Evolutionary conservation across 1,139 yeast species (phyloP).

Genomic region (Eremothecium coryli): DNA sequence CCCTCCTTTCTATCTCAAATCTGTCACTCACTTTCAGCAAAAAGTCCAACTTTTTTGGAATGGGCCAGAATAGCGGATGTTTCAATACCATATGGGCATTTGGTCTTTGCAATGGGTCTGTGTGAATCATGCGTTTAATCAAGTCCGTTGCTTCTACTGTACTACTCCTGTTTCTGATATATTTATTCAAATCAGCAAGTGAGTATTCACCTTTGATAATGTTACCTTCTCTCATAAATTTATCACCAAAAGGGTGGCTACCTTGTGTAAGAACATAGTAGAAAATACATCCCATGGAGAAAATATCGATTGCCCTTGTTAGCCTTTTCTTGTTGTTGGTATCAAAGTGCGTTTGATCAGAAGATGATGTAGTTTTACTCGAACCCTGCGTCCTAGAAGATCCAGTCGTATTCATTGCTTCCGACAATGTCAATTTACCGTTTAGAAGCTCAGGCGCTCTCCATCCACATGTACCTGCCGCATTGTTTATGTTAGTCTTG

Average conservation of each 20-base stretch:
- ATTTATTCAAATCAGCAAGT: conserved; percentile 36
- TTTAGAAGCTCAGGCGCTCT: conserved; percentile 85
- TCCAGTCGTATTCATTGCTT: conserved; percentile 4
- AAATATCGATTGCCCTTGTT: conserved; percentile 87
- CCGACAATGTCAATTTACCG: conserved; percentile 25
- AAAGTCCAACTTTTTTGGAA: conserved; percentile 70
- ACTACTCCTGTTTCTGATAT: conserved; percentile 21
- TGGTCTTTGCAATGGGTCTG: conserved; percentile 66
- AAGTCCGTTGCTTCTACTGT: conserved; percentile 62
- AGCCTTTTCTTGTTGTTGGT: conserved; percentile 44
- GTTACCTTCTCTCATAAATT: conserved; percentile 79
- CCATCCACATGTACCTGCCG: conserved; percentile 98
- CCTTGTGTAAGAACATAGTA: conserved; percentile 80
- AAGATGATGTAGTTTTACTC: conserved; percentile 35
- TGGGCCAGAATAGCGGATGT: conserved; percentile 86
- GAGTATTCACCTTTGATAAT: conserved; percentile 66
- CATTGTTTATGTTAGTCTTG: conserved; percentile 81
- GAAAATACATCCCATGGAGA: conserved; percentile 90
- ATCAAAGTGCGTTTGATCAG: conserved; percentile 33
- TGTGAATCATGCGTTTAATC: conserved; percentile 59
- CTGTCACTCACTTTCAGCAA: conserved; percentile 81
- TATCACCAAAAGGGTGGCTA: conserved; percentile 88
- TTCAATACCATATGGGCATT: conserved; percentile 55
- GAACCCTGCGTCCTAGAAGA: conserved; percentile 27
- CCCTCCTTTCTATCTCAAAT: conserved; percentile 78